Conservation (phyloP, 2,329 filamentous ascomycete species). For the Zymoseptoria tritici region DNA sequence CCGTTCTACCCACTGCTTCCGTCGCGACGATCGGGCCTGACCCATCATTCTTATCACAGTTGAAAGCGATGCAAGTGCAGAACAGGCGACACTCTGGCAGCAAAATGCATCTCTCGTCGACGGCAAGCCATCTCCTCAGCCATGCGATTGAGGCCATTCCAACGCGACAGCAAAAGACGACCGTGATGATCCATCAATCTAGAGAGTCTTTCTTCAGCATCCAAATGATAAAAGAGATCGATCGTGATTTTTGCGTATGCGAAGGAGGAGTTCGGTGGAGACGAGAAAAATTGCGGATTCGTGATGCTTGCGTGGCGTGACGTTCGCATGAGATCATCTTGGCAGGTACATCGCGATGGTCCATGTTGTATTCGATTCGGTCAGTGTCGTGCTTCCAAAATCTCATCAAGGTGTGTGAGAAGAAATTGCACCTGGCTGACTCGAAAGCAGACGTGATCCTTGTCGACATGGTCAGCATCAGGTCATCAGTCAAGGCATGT, state of each 20-base stretch:
- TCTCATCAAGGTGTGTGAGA: background rate
- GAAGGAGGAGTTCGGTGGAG: background rate
- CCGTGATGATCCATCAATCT: background rate
- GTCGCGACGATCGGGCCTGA: no score
- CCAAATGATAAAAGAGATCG: no score
- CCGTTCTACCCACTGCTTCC: no score
- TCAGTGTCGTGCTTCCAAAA: background rate
- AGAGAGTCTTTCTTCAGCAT: background rate
- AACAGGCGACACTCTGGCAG: no score
- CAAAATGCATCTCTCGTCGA: no score
- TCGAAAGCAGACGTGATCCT: background rate
- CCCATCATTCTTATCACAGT: no score
- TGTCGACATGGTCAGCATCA: background rate
- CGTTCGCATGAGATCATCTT: background rate
- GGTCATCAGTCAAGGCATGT: background rate
- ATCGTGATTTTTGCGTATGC: no score
- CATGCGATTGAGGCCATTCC: no score
- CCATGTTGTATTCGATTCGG: background rate
- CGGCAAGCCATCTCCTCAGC: no score
- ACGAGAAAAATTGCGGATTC: background rate
- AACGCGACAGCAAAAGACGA: background rate
- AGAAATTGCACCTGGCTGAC: background rate
- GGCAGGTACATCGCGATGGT: background rate
- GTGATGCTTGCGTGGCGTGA: background rate
- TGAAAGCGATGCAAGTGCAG: background rate